Evolutionary conservation across 2,329 filamentous ascomycete genomes (phyloP).

Genomic region (Aspergillus alliaceus): DNA sequence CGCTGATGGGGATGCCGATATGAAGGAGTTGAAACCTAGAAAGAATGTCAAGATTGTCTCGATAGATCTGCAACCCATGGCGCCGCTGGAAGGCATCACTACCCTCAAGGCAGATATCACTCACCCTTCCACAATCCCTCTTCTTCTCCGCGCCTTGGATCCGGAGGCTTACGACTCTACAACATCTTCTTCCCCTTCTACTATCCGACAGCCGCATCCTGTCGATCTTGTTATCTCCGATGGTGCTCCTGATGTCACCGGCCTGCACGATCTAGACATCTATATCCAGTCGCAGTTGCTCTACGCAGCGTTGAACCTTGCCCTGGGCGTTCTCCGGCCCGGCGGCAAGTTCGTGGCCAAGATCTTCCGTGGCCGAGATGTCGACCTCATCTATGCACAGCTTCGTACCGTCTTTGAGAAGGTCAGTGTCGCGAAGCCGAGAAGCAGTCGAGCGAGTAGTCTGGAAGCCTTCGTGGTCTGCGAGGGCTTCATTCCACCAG

Average conservation of each 20-base stretch:
- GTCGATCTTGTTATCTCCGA: slow-evolving; percentile 95
- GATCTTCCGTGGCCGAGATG: slow-evolving; percentile 91
- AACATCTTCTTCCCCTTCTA: slow-evolving; percentile 36
- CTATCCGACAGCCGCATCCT: slow-evolving; percentile 64
- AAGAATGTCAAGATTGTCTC: slow-evolving; percentile 89
- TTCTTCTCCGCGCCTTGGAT: slow-evolving; percentile 82
- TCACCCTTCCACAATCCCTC: slow-evolving; percentile 89
- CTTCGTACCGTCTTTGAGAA: slow-evolving; percentile 85
- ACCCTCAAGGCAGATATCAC: slow-evolving; percentile 95
- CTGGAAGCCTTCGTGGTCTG: slow-evolving; percentile 97
- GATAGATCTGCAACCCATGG: slow-evolving; percentile 95
- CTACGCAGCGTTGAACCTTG: slow-evolving; percentile 89
- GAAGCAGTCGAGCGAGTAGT: slow-evolving; percentile 92
- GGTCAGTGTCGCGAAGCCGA: slow-evolving; percentile 88
- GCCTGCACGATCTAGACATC: slow-evolving; percentile 94
- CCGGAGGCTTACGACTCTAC: slow-evolving; percentile 58
- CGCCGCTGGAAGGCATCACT: slow-evolving; percentile 85
- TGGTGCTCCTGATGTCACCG: slow-evolving; percentile 93
- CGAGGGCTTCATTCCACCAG: slow-evolving; percentile 77
- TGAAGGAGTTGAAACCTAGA: slow-evolving; percentile 49
- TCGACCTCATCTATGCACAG: slow-evolving; percentile 93
- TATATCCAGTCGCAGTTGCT: slow-evolving; percentile 96
- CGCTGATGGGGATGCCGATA: slow-evolving; percentile 24
- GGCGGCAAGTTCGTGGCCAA: slow-evolving; percentile 98
- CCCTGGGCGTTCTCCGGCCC: slow-evolving; percentile 85